A percentile compares a stretch with the other conserved stretches of the same genome.
phyloP scores from a whole-genome alignment of 768 basidiomycete species.

The Suillus tomentosus region DNA sequence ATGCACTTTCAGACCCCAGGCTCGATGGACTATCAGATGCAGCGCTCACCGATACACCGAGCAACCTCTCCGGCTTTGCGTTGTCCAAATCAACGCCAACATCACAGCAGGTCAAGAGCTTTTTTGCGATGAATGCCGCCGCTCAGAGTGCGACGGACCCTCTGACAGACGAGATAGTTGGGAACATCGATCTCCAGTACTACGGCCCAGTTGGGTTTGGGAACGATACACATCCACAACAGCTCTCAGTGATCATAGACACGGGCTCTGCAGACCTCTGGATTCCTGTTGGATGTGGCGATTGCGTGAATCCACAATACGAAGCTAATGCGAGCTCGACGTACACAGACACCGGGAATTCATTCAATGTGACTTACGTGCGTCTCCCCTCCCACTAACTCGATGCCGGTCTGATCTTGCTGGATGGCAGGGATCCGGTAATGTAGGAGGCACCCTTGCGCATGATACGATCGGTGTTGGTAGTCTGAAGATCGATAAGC shows the following conservation, averaged over 20 bases:
- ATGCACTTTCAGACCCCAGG: neutral
- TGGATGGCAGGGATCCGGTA: conserved; percentile 50
- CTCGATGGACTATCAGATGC: neutral
- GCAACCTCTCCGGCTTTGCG: neutral
- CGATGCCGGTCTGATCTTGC: neutral
- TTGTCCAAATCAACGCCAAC: neutral
- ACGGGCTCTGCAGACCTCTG: conserved; percentile 73
- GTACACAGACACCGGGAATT: conserved; percentile 33
- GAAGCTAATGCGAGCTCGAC: conserved; percentile 42
- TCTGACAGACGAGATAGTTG: conserved; percentile 43
- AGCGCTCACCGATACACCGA: neutral
- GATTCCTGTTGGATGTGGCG: conserved; percentile 43
- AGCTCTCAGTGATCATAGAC: conserved; percentile 60
- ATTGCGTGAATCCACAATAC: conserved; percentile 43
- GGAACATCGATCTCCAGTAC: conserved; percentile 48
- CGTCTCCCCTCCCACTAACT: conserved; percentile 15
- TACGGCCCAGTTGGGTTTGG: conserved; percentile 51
- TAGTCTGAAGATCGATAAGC: conserved; percentile 43
- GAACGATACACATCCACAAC: conserved; percentile 45
- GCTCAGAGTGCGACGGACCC: conserved; percentile 15
- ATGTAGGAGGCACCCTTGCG: conserved; percentile 49
- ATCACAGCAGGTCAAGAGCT: neutral
- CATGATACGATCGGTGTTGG: conserved; percentile 54
- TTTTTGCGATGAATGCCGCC: neutral
- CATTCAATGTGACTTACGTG: conserved; percentile 50